A percentile compares a stretch with the other conserved stretches of the same genome.
phyloP scores from a whole-genome alignment of 192 early-diverging fungal species.

The Rhizophagus clarus region DNA sequence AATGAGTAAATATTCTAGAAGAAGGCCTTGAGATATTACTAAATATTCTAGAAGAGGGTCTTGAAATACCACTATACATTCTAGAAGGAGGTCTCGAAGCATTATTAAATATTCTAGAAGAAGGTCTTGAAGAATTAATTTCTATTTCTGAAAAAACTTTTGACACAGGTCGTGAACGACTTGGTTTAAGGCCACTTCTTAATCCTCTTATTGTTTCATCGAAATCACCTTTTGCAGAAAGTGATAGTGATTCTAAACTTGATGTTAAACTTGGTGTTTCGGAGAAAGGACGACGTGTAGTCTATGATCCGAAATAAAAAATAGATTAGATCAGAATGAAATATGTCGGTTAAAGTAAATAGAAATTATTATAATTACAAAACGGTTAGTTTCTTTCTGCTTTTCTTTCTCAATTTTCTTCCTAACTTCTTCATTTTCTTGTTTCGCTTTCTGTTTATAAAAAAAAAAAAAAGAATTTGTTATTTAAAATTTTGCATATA shows the following conservation, averaged over 20 bases:
- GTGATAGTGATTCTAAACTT: constrained; percentile 9
- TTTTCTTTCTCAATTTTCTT: constrained; percentile 30
- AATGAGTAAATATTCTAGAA: background rate
- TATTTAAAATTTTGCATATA: background rate
- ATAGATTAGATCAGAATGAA: background rate
- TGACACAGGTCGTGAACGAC: constrained; percentile 41
- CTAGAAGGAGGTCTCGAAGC: background rate
- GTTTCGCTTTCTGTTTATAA: constrained; percentile 32
- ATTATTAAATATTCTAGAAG: background rate
- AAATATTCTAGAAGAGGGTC: background rate
- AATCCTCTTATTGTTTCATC: constrained; percentile 45
- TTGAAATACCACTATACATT: background rate
- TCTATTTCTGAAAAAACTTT: constrained; percentile 40
- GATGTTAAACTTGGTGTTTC: constrained; percentile 23
- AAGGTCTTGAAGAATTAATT: background rate
- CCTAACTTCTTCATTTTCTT: constrained; percentile 42
- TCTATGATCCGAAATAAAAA: background rate
- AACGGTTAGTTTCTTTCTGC: background rate
- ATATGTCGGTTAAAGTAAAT: background rate
- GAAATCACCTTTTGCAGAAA: constrained; percentile 41
- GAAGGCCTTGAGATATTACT: background rate
- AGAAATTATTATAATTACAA: constrained; percentile 4
- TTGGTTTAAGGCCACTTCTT: constrained; percentile 37
- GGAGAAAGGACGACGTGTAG: constrained; percentile 35
- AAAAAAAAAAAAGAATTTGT: background rate